Conservation (phyloP, 495 filamentous ascomycete species). For the Trichoderma reesei region DNA sequence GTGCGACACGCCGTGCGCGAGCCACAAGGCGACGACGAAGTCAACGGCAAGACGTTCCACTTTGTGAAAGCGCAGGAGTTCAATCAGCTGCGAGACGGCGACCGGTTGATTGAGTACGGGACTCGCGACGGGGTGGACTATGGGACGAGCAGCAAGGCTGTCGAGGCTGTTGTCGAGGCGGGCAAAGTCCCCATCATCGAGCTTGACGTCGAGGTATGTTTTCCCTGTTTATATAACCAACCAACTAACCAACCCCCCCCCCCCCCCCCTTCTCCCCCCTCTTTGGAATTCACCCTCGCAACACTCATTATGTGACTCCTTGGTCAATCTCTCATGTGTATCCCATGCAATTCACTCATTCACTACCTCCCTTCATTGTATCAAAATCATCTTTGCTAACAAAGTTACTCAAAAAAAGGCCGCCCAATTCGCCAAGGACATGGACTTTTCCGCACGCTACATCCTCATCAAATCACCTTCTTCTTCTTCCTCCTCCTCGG, state of each 20-base stretch:
- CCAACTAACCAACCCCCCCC: neutral
- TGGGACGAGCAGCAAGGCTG: conserved; percentile 36
- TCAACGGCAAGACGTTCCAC: conserved; percentile 32
- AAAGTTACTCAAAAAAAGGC: conserved; percentile 24
- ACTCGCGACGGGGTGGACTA: conserved; percentile 32
- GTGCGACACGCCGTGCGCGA: conserved; percentile 33
- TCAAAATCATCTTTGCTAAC: conserved; percentile 25
- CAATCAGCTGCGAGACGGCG: conserved; percentile 41
- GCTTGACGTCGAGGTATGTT: conserved; percentile 44
- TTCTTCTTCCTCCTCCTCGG: conserved; percentile 39
- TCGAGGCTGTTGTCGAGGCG: conserved; percentile 34
- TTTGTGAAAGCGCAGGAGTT: conserved; percentile 40
- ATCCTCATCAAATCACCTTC: conserved; percentile 60
- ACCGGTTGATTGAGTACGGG: conserved; percentile 40
- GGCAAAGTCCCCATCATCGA: conserved; percentile 45
- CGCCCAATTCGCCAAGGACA: conserved; percentile 63
- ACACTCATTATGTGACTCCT: neutral
- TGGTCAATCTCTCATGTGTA: neutral
- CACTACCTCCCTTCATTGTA: conserved; percentile 12
- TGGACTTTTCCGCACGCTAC: conserved; percentile 58
- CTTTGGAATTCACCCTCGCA: no score
- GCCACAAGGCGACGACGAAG: conserved; percentile 33
- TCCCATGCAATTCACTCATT: neutral
- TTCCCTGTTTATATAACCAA: neutral
- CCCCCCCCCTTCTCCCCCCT: neutral